Evolutionary conservation across 805 yeast genomes (phyloP), one percentile per base, ranked within the genome.

Genomic region (Candida fluviatilis): DNA sequence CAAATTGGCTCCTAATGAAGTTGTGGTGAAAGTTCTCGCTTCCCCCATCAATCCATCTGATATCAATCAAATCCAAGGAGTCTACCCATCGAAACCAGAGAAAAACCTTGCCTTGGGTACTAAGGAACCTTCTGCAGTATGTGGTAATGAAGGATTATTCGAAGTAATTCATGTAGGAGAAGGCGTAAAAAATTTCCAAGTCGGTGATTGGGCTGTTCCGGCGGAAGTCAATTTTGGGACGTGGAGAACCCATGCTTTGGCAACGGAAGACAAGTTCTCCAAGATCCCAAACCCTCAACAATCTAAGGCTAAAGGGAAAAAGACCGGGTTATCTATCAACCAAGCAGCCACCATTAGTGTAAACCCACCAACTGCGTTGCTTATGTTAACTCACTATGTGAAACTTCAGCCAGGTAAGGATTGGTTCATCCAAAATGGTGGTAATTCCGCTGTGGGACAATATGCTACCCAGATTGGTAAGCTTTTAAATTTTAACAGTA

Each of bases 381-480:
- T 87, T 60, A 76, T 93, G 85, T 80, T 91, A 45, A 78, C 83
- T 13, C 75, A 82, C 60, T 84, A 78, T 58, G 76, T 65, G 37
- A 69, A 76, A 39, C 62, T 84, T 52, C 59, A 68, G 41, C 74
- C 78, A 2, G 87, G 87, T 14, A 59, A 60, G 39, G 90, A 90
- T 58, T 93, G 96, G 95, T 77, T 93, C 46, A 80, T 93, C 45
- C 98, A 93, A 64, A 93, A 91, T 53, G 99, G 96, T 23, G 98
- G 96, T 25, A 93, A 88, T 48, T 87, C 96, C 5, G 95, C 93
- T 19, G 99, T 93, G 8, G 96, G 96, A 4, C 80, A 88, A 49
- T 81, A 84, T 50, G 98, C 95, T 5, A 74, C 88, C 35, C 99
- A 93, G 62, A 76, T 93, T 38, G 96, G 86, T 21, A 77, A 78